A percentile compares a stretch with the other conserved stretches of the same genome.
phyloP scores from a whole-genome alignment of 148 eudicot genomes.

The Mesembryanthemum crystallinum region DNA sequence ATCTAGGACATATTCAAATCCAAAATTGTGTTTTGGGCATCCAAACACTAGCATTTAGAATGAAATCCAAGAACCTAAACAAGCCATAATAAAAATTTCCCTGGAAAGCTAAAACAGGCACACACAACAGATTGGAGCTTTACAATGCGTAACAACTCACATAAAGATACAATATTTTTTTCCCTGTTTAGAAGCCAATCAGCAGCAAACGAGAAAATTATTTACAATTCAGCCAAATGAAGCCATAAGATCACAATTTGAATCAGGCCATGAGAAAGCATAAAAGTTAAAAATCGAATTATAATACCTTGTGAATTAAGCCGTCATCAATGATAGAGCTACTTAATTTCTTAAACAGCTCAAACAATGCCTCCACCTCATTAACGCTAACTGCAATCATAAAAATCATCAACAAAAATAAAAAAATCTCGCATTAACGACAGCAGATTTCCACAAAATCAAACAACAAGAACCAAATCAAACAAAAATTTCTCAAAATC shows the following conservation, averaged over 20 bases:
- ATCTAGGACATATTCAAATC: too few relatives aligned
- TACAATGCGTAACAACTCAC: neutral
- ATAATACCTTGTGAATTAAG: slow-evolving; percentile 75
- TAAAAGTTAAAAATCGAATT: neutral
- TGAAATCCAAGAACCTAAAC: neutral
- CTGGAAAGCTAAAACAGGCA: neutral
- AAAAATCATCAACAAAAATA: neutral
- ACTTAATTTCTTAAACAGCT: slow-evolving; percentile 81
- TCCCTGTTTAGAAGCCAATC: neutral
- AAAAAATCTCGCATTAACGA: neutral
- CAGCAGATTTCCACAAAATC: neutral
- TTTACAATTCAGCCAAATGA: neutral
- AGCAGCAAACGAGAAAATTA: neutral
- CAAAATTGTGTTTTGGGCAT: too few relatives aligned
- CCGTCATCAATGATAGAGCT: slow-evolving; percentile 88
- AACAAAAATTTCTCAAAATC: neutral
- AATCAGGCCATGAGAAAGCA: neutral
- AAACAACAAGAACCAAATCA: neutral
- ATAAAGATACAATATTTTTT: neutral
- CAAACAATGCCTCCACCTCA: slow-evolving; percentile 86
- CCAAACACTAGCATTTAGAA: too few relatives aligned
- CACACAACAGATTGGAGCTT: neutral
- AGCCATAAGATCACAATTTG: neutral
- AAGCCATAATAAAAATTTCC: neutral
- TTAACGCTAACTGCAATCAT: slow-evolving; percentile 63